Base-by-base conservation (phyloP, 2,329 filamentous ascomycete species). In the Mariannaea elegans region DNA sequence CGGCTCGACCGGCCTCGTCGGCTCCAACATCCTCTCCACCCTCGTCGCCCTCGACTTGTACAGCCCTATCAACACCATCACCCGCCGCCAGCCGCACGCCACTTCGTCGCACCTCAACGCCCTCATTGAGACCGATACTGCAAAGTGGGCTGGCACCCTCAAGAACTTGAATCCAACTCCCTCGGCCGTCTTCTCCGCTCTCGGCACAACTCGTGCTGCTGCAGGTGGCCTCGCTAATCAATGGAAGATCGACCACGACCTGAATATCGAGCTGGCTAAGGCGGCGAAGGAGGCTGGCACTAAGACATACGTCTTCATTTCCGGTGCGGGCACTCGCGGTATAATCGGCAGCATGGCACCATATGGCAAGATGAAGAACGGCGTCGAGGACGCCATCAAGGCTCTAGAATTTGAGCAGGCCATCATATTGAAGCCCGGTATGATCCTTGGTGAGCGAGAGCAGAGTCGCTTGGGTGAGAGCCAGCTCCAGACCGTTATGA, bases 171-270 rank as follows among this genome's bases (percentile, higher is more conserved):
- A 78, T 0, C 85, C 88, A 0, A 63, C 81, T 0, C 88, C 91
- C 0, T 74, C 80, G 1, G 80, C 90, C 65, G 89, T 95, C 78
- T 87, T 94, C 78, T 93, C 91, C 2, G 87, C 87, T 1, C 84
- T 97, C 1, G 94, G 90, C 58, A 97, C 93, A 2, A 97, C 94
- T 0, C 86, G 88, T 47, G 90, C 81, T 0, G 82, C 83, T 12
- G 93, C 93, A 0, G 94, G 94, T 62, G 83, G 90, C 57, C 79
- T 97, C 65, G 89, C 87, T 24, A 87, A 89, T 62, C 94, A 97
- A 78, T 90, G 92, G 79, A 91, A 91, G 72, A 91, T 97, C 65
- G 94, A 97, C 78, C 87, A 93, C 73, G 93, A 95, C 72, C 82
- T 97, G 42, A 97, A 97, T 76, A 76, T 96, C 47, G 88, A 90